These are phyloP conservation scores for Fusarium ambrosium DNA, from an alignment of 2,329 filamentous ascomycete genomes.

Conservation along the genomic window DNA sequence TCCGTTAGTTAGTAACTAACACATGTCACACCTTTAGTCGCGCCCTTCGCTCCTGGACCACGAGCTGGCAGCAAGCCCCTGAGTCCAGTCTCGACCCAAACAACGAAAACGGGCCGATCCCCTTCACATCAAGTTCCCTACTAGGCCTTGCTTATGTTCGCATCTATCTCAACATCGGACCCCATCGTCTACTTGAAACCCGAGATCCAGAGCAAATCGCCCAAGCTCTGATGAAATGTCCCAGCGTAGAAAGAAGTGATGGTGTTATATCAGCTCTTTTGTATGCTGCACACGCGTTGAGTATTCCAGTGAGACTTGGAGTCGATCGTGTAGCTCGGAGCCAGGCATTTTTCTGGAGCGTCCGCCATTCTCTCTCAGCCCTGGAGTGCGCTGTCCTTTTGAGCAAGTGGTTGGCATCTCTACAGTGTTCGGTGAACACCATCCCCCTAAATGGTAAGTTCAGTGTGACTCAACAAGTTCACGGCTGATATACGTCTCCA, in stretches of 20 bases:
- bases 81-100: constrained; percentile 57
- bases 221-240: constrained; percentile 53
- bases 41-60: constrained; percentile 54
- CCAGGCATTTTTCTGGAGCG: constrained; percentile 69
- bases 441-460: not conserved
- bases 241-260: constrained; percentile 61
- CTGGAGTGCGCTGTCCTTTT: constrained; percentile 68
- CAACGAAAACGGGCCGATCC: constrained; percentile 57
- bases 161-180: constrained; percentile 60
- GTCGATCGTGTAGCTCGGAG: constrained; percentile 67
- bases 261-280: constrained; percentile 63
- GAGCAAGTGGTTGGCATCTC: constrained; percentile 61
- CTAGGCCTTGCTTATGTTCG: constrained; percentile 62
- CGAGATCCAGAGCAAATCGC: constrained; percentile 58
- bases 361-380: constrained; percentile 67
- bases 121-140: constrained; percentile 61
- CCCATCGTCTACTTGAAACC: constrained; percentile 58
- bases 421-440: not conserved
- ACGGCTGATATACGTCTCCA: constrained; percentile 20
- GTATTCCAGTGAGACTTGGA: constrained; percentile 67
- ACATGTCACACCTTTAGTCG: constrained; percentile 37
- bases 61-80: constrained; percentile 55
- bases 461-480: too few species aligned
- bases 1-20: not conserved
- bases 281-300: constrained; percentile 67